phyloP scores from a whole-genome alignment of 192 early-diverging fungal genomes.

The Phycomyces blakesleeanus region DNA sequence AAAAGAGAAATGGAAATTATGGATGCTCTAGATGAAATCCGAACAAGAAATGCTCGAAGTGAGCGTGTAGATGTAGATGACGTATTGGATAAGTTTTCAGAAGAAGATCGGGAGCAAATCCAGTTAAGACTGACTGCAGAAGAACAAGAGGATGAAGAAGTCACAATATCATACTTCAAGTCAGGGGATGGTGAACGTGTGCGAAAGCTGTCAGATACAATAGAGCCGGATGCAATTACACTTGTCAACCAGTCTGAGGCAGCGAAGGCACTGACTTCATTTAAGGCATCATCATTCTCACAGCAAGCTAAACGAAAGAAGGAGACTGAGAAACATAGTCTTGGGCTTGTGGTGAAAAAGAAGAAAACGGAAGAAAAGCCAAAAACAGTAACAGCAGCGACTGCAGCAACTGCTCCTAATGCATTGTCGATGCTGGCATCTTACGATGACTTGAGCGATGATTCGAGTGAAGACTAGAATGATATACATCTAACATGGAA shows the following conservation, averaged over 20 bases:
- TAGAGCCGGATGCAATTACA: conserved; percentile 29
- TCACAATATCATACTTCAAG: conserved; percentile 62
- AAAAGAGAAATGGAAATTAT: conserved; percentile 97
- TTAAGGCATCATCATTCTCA: conserved; percentile 9
- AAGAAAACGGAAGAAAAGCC: conserved; percentile 10
- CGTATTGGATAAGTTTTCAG: conserved; percentile 51
- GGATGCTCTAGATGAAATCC: conserved; percentile 93
- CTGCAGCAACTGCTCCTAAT: background rate
- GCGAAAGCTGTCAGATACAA: conserved; percentile 52
- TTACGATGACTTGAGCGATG: conserved; percentile 10
- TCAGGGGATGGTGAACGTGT: conserved; percentile 64
- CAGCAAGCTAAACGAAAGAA: conserved; percentile 1
- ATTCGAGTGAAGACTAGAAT: background rate
- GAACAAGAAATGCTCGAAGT: conserved; percentile 77
- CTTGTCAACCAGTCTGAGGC: conserved; percentile 22
- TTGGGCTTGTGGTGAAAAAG: conserved; percentile 13
- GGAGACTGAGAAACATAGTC: background rate
- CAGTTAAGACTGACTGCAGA: conserved; percentile 31
- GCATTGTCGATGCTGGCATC: conserved; percentile 15
- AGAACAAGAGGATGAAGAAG: conserved; percentile 65
- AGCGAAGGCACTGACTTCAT: conserved; percentile 16
- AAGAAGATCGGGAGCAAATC: conserved; percentile 34
- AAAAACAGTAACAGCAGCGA: background rate
- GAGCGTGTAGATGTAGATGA: conserved; percentile 73
- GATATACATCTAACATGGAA: too few species aligned